Percentiles rank a stretch among this genome's conserved stretches.
phyloP scores from a whole-genome alignment of 352 stramenopile genomes.

The Globisporangium nagaii region DNA sequence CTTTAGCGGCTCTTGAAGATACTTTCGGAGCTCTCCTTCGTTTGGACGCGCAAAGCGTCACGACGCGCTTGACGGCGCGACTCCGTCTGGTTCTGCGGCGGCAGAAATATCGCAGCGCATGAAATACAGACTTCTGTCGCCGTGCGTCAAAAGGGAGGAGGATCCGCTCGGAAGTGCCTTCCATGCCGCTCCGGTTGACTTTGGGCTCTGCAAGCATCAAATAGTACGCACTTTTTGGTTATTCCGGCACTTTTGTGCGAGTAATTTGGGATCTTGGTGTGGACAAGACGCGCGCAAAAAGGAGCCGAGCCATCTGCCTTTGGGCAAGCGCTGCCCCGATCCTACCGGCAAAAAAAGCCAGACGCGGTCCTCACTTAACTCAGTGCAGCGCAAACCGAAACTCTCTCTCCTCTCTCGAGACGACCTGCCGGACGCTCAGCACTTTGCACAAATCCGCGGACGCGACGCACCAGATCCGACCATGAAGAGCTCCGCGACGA shows the following conservation, averaged over 20 bases:
- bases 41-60: too few species aligned
- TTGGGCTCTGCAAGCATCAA: too few species aligned
- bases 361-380: background rate
- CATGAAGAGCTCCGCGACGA: background rate
- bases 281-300: background rate
- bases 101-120: background rate
- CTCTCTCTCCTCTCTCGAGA: too few species aligned
- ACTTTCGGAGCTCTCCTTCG: background rate
- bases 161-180: too few species aligned
- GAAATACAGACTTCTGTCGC: too few species aligned
- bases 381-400: background rate
- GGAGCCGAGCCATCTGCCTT: constrained; percentile 3
- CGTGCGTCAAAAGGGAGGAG: too few species aligned
- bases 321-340: background rate
- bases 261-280: background rate
- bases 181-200: too few species aligned
- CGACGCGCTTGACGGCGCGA: too few species aligned
- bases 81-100: constrained; percentile 2
- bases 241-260: background rate
- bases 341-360: background rate
- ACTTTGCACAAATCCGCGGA: background rate
- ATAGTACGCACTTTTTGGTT: too few species aligned
- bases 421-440: background rate
- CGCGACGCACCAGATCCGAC: background rate
- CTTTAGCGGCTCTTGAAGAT: background rate